Evolutionary conservation across 108 stramenopile genomes (phyloP).

Genomic region (Fistulifera pelliculosa): DNA sequence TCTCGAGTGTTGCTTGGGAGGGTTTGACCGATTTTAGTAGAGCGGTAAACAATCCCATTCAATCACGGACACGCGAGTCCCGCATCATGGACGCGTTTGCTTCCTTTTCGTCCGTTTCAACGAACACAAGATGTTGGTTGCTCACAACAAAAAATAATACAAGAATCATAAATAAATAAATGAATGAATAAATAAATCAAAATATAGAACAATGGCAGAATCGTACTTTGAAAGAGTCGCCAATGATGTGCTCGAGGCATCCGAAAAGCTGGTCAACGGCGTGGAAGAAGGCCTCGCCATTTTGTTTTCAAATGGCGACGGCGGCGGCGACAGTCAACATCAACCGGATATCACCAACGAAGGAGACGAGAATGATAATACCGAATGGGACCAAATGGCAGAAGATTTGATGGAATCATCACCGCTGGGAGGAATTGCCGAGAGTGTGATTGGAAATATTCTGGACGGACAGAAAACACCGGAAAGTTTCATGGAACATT

Average conservation of each 20-base stretch:
- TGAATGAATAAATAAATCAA: no score
- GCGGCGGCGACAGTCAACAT: background rate
- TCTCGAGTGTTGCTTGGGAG: no score
- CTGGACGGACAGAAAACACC: constrained; percentile 55
- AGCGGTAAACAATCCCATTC: no score
- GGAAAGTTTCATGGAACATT: constrained; percentile 53
- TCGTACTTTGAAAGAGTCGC: constrained; percentile 8
- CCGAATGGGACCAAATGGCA: background rate
- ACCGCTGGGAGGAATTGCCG: constrained; percentile 73
- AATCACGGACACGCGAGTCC: no score
- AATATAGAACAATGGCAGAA: background rate
- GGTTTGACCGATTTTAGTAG: no score
- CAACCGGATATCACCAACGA: background rate
- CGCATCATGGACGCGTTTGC: no score
- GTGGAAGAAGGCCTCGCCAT: constrained; percentile 18
- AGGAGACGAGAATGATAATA: background rate
- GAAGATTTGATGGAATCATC: constrained; percentile 16
- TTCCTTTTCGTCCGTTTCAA: no score
- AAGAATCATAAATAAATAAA: no score
- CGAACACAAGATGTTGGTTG: no score
- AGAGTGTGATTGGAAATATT: constrained; percentile 63
- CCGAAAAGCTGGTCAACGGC: constrained; percentile 8
- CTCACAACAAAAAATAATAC: no score
- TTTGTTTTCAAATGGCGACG: background rate
- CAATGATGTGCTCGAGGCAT: constrained; percentile 16